Base-by-base conservation (phyloP, 805 yeast species). In the Candida suzukii region DNA sequence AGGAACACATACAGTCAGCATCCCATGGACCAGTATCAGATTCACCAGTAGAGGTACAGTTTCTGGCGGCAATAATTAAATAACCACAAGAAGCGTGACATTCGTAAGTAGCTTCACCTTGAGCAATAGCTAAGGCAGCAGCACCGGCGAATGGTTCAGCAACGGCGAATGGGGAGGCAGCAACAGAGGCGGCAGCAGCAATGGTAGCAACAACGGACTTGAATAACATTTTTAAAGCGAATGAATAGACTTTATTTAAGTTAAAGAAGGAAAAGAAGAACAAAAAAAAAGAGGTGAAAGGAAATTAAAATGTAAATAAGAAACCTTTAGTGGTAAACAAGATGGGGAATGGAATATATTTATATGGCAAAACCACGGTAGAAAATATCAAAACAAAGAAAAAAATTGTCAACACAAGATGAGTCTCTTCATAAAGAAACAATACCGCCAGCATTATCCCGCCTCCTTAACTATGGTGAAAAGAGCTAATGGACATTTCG, bases 11-110 rank as follows among this genome's bases (percentile, higher is more conserved):
- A 25, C 45, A 42, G 18, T 13, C 16, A 2, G 22, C 18, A 38
- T 40, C 43, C 26, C 17, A 46, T 27, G 47, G 47, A 14, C 43
- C 46, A 17, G 37, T 25, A n/a, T 43, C 46, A 11, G 35, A 27
- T 4, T 18, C 22, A 17, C 42, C 46, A 16, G 38, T 34, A 6
- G 45, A 28, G 36, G 56, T 51, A 47, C 63, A 61, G 3, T 50
- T 46, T 32, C 58, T 48, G 33, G 63, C 64, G 36, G 53, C 58
- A 7, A 61, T 27, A 39, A 63, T 63, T 35, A 60, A 45, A 44
- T 51, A 55, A 42, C 67, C 67, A 56, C 67, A 63, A 20, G 56
- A 45, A 22, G 64, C 60, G 46, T 63, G 67, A 45, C 67, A 63
- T 3, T 48, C 45, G 41, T 57, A 51, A 24, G 56, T 31, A 18